phyloP scores from a whole-genome alignment of 768 basidiomycete genomes.

The Auricularia sp. region DNA sequence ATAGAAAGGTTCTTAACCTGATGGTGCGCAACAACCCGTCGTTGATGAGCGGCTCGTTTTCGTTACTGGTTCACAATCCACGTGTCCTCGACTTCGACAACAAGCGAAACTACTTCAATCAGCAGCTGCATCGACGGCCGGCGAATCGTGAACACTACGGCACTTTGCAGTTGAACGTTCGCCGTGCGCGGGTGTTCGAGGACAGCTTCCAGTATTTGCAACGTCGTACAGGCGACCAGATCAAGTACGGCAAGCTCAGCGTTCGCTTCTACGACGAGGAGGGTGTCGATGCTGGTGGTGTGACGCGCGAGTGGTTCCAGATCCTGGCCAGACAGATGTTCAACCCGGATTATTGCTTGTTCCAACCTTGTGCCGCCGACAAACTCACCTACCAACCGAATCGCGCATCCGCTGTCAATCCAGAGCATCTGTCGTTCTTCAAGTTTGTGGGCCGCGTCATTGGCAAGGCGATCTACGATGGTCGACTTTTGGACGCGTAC shows the following conservation, averaged over 20 bases:
- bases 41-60: slow-evolving; percentile 96
- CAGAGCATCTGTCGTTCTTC: slow-evolving; percentile 95
- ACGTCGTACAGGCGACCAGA: slow-evolving; percentile 85
- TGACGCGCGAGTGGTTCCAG: slow-evolving; percentile 98
- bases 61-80: slow-evolving; percentile 89
- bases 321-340: slow-evolving; percentile 98
- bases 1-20: slow-evolving; percentile 87
- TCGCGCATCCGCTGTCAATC: slow-evolving; percentile 88
- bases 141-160: slow-evolving; percentile 70
- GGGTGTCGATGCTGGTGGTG: slow-evolving; percentile 96
- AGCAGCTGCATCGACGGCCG: slow-evolving; percentile 80
- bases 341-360: slow-evolving; percentile 95
- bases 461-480: slow-evolving; percentile 96
- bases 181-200: slow-evolving; percentile 87
- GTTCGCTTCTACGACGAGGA: slow-evolving; percentile 96
- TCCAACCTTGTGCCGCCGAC: slow-evolving; percentile 96
- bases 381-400: slow-evolving; percentile 93
- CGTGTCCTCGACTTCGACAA: slow-evolving; percentile 98
- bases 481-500: slow-evolving; percentile 92
- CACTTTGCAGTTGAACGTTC: slow-evolving; percentile 81
- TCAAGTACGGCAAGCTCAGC: slow-evolving; percentile 95
- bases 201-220: slow-evolving; percentile 93
- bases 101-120: slow-evolving; percentile 93
- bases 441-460: slow-evolving; percentile 97
- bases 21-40: slow-evolving; percentile 99